phyloP scores from a whole-genome alignment of 75 land plant species.

The Pinus tabuliformis region DNA sequence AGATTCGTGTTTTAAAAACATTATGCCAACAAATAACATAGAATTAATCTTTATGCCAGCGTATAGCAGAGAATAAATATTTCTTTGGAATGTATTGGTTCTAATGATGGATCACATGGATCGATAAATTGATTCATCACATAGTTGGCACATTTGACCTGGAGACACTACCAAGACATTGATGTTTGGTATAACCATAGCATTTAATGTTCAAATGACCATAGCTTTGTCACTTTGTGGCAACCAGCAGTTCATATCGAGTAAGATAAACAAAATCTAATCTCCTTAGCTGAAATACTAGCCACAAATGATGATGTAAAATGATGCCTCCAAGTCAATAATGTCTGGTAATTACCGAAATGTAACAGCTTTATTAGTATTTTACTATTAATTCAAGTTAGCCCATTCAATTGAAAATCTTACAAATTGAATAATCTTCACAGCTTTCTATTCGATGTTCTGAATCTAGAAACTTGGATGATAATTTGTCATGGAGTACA shows the following conservation, averaged over 20 bases:
- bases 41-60: background rate
- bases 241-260: too few relatives aligned
- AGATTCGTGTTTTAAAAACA: background rate
- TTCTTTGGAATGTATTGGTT: too few relatives aligned
- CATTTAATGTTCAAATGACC: too few relatives aligned
- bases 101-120: too few relatives aligned
- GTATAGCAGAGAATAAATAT: too few relatives aligned
- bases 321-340: background rate
- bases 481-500: background rate
- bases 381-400: background rate
- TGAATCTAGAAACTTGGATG: background rate
- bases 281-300: background rate
- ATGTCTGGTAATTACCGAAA: background rate
- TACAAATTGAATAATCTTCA: background rate
- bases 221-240: too few relatives aligned
- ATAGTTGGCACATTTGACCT: too few relatives aligned
- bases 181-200: too few relatives aligned
- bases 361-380: background rate
- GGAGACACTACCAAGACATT: too few relatives aligned
- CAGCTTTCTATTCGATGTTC: background rate
- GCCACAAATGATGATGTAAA: background rate
- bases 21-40: background rate
- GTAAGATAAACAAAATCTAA: background rate
- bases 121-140: too few relatives aligned
- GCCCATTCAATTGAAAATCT: background rate